phyloP scores from a whole-genome alignment of 2,329 filamentous ascomycete genomes.

The Colletotrichum musae region DNA sequence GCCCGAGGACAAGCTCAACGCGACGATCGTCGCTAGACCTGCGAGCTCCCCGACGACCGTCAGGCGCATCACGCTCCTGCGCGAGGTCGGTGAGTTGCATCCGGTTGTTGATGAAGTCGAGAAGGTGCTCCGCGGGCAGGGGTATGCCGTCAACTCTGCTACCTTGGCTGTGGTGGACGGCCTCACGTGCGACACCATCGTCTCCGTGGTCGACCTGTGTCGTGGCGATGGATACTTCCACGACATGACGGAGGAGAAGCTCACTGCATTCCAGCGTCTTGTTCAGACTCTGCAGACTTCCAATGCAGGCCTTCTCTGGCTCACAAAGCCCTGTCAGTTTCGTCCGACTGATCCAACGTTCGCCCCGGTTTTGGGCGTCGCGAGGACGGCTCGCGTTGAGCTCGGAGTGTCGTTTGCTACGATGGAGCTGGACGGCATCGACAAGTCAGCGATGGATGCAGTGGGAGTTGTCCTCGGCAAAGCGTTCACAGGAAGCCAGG shows the following conservation, averaged over 20 bases:
- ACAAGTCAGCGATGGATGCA: background rate
- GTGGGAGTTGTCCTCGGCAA: background rate
- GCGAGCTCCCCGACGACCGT: background rate
- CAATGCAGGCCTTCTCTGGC: constrained; percentile 44
- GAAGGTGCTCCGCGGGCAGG: background rate
- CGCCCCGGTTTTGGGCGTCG: constrained; percentile 47
- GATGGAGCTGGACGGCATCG: constrained; percentile 46
- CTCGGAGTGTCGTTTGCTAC: constrained; percentile 47
- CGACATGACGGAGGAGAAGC: constrained; percentile 18
- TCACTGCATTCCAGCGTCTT: constrained; percentile 1
- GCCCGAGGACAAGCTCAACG: constrained; percentile 1
- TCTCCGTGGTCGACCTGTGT: constrained; percentile 9
- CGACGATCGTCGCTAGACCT: constrained; percentile 18
- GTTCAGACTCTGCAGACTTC: background rate
- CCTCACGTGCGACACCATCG: background rate
- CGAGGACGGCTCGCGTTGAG: constrained; percentile 50
- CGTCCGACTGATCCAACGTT: constrained; percentile 46
- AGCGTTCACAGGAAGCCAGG: accelerated
- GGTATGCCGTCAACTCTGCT: background rate
- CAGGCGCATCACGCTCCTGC: background rate
- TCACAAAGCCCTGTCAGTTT: constrained; percentile 47
- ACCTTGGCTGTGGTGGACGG: background rate
- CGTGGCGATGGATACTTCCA: constrained; percentile 22
- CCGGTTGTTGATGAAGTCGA: background rate
- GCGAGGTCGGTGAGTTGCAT: background rate